These are phyloP conservation scores for Beauveria rudraprayagi DNA, from an alignment of 2,329 filamentous ascomycete species.

Conservation along the genomic window DNA sequence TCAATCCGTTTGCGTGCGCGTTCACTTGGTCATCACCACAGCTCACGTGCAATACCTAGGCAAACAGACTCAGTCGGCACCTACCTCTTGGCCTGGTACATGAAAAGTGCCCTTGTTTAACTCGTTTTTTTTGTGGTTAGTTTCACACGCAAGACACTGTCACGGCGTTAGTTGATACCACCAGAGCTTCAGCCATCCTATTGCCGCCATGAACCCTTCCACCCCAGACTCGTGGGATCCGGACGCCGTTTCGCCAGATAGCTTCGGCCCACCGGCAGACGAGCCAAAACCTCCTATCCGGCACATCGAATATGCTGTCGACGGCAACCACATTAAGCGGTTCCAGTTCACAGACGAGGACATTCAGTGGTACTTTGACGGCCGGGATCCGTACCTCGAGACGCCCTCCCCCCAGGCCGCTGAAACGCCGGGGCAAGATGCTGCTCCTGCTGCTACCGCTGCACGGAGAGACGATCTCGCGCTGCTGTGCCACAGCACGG, in stretches of 20 bases:
- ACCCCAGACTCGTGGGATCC: not conserved
- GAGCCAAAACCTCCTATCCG: slow-evolving; percentile 13
- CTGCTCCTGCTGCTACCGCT: slow-evolving; percentile 6
- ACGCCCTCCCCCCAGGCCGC: too few species aligned
- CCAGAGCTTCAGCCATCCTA: not conserved
- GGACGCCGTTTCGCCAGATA: not conserved
- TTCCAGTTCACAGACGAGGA: slow-evolving; percentile 23
- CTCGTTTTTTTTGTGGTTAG: not conserved
- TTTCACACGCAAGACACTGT: not conserved
- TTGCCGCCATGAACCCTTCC: not conserved
- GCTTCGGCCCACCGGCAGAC: not conserved
- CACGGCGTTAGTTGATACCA: not conserved
- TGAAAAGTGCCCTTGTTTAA: not conserved
- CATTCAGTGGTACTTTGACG: slow-evolving; percentile 22
- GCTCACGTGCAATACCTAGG: not conserved
- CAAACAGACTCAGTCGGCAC: not conserved
- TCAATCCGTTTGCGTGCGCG: not conserved
- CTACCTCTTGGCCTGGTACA: not conserved
- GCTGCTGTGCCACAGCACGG: slow-evolving; percentile 34
- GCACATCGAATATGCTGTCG: not conserved
- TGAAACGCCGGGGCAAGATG: not conserved
- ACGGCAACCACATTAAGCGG: slow-evolving; percentile 17
- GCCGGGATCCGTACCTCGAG: slow-evolving; percentile 21
- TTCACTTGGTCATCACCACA: not conserved
- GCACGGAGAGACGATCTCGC: slow-evolving; percentile 34